phyloP scores from a whole-genome alignment of 1,284 basidiomycete genomes.

The Ceraceosorus guamensis region DNA sequence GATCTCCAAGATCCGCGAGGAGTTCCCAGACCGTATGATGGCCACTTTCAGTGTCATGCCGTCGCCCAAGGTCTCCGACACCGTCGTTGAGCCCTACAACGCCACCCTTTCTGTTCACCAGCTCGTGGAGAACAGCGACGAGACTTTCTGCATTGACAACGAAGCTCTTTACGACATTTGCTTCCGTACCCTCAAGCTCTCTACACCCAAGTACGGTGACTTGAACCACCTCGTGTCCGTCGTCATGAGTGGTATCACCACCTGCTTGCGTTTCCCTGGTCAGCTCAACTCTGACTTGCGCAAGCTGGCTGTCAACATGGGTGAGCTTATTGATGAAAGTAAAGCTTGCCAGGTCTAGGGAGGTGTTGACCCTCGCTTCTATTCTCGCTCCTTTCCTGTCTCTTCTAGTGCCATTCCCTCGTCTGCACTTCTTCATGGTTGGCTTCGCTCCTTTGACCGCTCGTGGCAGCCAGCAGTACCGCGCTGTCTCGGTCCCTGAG shows the following conservation, averaged over 20 bases:
- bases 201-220: conserved; percentile 88
- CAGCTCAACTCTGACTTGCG: conserved; percentile 95
- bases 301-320: conserved; percentile 98
- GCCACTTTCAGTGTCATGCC: conserved; percentile 60
- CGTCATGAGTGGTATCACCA: conserved; percentile 97
- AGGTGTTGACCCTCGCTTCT: not conserved
- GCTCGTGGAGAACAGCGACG: conserved; percentile 60
- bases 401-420: conserved; percentile 71
- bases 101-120: conserved; percentile 59
- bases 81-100: conserved; percentile 62
- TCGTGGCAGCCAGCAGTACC: conserved; percentile 80
- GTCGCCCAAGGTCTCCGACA: conserved; percentile 59
- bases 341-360: not conserved
- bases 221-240: conserved; percentile 94
- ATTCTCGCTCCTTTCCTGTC: not conserved
- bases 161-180: conserved; percentile 91
- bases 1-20: conserved; percentile 60
- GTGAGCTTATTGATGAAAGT: conserved; percentile 52
- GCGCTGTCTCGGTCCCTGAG: conserved; percentile 89
- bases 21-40: conserved; percentile 62
- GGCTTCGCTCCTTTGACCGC: conserved; percentile 92
- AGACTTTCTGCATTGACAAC: conserved; percentile 73
- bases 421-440: conserved; percentile 83
- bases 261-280: conserved; percentile 94
- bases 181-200: conserved; percentile 90